phyloP scores from a whole-genome alignment of 352 stramenopile genomes.

The Phytopythium kandeliae region DNA sequence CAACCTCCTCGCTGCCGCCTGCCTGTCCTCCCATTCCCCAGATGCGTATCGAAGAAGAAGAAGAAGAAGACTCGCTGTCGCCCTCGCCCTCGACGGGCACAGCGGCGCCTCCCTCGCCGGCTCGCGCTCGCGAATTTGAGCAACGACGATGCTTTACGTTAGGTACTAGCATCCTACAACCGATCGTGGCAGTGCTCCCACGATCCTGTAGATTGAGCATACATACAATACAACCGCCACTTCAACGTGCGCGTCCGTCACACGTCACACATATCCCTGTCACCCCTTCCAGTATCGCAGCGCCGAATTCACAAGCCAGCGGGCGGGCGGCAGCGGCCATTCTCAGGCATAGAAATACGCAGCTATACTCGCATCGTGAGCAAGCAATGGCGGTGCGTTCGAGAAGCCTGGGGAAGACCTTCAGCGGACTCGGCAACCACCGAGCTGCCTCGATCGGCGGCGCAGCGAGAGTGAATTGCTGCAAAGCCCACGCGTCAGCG shows the following conservation, averaged over 20 bases:
- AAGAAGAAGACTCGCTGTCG: constrained; percentile 2
- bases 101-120: not conserved
- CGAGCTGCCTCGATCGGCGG: too few relatives aligned
- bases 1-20: constrained; percentile 7
- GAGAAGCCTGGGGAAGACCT: too few relatives aligned
- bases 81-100: not conserved
- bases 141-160: constrained; percentile 43
- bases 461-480: too few relatives aligned
- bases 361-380: not conserved
- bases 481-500: too few relatives aligned
- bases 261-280: constrained; percentile 1
- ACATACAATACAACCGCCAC: constrained; percentile 2
- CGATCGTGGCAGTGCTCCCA: constrained; percentile 29
- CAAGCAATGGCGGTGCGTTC: too few relatives aligned
- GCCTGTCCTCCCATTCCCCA: constrained; percentile 4
- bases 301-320: too few relatives aligned
- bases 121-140: constrained; percentile 7
- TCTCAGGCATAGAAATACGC: not conserved
- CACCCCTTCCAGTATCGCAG: too few relatives aligned
- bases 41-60: constrained; percentile 8
- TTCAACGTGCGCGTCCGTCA: constrained; percentile 6
- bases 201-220: constrained; percentile 21
- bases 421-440: too few relatives aligned
- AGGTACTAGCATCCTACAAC: constrained; percentile 39
- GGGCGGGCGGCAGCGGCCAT: not conserved